A percentile compares a stretch with the other conserved stretches of the same genome.
These are phyloP conservation scores for Cyclanthera cordifolia DNA, from an alignment of 306 rosid species.

Conservation along the genomic window DNA sequence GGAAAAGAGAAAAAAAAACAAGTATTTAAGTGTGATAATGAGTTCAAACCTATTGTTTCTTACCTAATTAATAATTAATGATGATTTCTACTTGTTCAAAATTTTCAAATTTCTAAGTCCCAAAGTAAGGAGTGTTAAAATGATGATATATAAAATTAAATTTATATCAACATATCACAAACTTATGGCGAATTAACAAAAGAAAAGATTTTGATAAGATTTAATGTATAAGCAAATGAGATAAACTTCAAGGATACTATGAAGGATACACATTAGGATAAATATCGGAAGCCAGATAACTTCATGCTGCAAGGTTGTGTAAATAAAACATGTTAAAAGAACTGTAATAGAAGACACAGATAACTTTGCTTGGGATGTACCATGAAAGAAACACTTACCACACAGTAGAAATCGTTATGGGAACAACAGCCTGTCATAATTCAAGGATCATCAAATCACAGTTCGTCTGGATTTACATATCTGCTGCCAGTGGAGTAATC, in stretches of 20 bases:
- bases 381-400: constrained; percentile 30
- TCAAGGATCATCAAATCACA: constrained; percentile 9
- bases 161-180: too few species aligned
- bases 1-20: not conserved
- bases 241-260: constrained; percentile 58
- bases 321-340: constrained; percentile 40
- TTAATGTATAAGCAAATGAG: constrained; percentile 1
- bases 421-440: not conserved
- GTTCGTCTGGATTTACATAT: constrained; percentile 20
- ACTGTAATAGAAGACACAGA: constrained; percentile 20
- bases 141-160: too few species aligned
- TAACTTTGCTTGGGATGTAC: constrained; percentile 21
- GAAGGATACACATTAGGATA: constrained; percentile 66
- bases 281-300: constrained; percentile 50
- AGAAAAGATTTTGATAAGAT: not conserved
- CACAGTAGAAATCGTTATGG: constrained; percentile 5
- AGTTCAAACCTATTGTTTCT: too few species aligned
- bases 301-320: constrained; percentile 55
- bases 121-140: too few species aligned
- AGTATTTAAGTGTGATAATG: not conserved
- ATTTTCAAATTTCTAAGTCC: too few species aligned
- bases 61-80: too few species aligned
- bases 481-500: constrained; percentile 24
- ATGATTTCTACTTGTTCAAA: too few species aligned
- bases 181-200: not conserved